Conservation (phyloP, 1,139 yeast species). For the Pichia sp. region DNA sequence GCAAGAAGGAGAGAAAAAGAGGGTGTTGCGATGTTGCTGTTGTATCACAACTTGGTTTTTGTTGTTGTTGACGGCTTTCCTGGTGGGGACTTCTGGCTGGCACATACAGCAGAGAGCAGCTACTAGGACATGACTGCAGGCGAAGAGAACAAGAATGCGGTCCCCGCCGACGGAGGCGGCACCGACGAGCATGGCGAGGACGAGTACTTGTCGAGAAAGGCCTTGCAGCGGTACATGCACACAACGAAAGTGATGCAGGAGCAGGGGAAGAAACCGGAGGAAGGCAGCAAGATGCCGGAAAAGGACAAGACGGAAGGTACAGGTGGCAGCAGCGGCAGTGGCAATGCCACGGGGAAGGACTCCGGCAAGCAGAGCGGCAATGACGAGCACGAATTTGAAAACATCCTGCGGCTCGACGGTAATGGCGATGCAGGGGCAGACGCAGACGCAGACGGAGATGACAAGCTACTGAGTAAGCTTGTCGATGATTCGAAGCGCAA, state of each 20-base stretch:
- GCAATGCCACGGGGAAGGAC: not conserved
- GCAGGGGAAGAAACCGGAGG: not conserved
- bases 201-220: constrained; percentile 6
- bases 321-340: not conserved
- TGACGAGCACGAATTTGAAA: constrained; percentile 3
- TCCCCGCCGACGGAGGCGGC: not conserved
- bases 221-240: constrained; percentile 4
- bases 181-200: constrained; percentile 4
- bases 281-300: not conserved
- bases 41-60: constrained; percentile 5
- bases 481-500: not conserved
- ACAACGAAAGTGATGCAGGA: constrained; percentile 1
- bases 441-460: constrained; percentile 2
- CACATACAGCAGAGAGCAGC: not conserved
- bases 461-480: constrained; percentile 4
- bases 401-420: constrained; percentile 2
- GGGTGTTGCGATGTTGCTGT: constrained; percentile 1
- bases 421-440: not conserved
- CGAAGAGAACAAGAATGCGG: not conserved
- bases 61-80: not conserved
- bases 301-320: not conserved
- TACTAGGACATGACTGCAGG: not conserved
- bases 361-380: not conserved
- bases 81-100: not conserved
- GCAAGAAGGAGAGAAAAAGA: not conserved